A percentile compares a stretch with the other conserved stretches of the same genome.
Conservation (phyloP, 768 basidiomycete species). For the Tulasnella calospora region DNA sequence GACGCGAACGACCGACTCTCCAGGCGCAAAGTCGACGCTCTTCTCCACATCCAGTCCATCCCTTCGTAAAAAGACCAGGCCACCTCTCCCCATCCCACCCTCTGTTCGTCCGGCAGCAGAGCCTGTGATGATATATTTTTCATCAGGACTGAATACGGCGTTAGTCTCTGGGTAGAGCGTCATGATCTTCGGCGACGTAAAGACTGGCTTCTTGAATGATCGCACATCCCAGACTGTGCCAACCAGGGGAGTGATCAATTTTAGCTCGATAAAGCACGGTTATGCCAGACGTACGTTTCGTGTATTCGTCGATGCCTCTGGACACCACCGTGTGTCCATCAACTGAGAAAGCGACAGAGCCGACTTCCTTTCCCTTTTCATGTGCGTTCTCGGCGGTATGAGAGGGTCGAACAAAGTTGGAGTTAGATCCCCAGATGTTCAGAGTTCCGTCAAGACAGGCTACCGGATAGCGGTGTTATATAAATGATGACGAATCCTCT, state of each 20-base stretch:
- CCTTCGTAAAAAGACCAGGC: constrained; percentile 67
- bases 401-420: constrained; percentile 90
- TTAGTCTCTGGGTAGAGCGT: constrained; percentile 91
- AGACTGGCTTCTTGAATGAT: constrained; percentile 81
- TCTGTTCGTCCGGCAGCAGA: constrained; percentile 63
- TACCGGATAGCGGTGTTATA: constrained; percentile 36
- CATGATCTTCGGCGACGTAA: constrained; percentile 54
- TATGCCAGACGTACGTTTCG: constrained; percentile 69
- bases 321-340: constrained; percentile 83
- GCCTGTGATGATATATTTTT: constrained; percentile 83
- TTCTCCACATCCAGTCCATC: constrained; percentile 62
- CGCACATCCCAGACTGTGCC: constrained; percentile 89
- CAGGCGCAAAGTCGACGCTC: constrained; percentile 44
- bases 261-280: neutral
- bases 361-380: constrained; percentile 76
- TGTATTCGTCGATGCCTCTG: constrained; percentile 89
- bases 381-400: constrained; percentile 85
- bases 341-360: constrained; percentile 80
- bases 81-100: constrained; percentile 44
- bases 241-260: neutral
- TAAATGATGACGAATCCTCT: neutral
- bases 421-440: constrained; percentile 87
- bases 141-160: constrained; percentile 91
- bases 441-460: constrained; percentile 88
- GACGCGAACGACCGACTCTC: constrained; percentile 67